These are phyloP conservation scores for Rostrohypoxylon terebratum DNA, from an alignment of 495 filamentous ascomycete genomes.

Conservation along the genomic window DNA sequence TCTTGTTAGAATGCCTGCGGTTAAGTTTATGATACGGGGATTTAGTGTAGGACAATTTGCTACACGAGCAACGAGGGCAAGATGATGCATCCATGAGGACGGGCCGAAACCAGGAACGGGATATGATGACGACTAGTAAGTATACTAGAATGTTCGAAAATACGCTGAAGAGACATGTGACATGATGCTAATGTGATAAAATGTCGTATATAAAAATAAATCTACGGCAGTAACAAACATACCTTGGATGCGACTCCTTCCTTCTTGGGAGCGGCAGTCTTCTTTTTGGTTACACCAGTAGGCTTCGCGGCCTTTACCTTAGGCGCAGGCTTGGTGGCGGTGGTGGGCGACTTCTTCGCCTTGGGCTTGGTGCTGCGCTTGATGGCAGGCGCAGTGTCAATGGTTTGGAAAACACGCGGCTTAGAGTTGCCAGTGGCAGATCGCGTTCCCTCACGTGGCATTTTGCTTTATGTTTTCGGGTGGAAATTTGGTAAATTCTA, in stretches of 20 bases:
- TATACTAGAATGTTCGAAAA: neutral
- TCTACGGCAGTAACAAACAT: constrained; percentile 24
- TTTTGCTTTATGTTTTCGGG: constrained; percentile 45
- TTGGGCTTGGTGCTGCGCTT: constrained; percentile 57
- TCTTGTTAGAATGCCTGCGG: constrained; percentile 44
- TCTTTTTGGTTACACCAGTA: constrained; percentile 66
- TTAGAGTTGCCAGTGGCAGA: constrained; percentile 66
- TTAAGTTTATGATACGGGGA: neutral
- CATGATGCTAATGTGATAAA: neutral
- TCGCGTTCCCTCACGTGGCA: constrained; percentile 68
- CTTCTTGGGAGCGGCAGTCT: constrained; percentile 61
- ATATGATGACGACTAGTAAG: neutral
- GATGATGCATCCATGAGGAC: neutral
- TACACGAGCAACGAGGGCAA: neutral
- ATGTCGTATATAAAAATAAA: constrained; percentile 1
- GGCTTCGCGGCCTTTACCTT: constrained; percentile 63
- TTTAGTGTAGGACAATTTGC: neutral
- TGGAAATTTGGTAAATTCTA: constrained; percentile 42
- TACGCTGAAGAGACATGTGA: neutral
- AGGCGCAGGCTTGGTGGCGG: constrained; percentile 50
- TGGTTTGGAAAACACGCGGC: constrained; percentile 64
- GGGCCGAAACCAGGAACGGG: neutral
- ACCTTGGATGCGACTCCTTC: constrained; percentile 63
- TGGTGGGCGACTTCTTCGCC: constrained; percentile 52
- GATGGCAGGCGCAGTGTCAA: constrained; percentile 63